Base-by-base conservation (phyloP, 2,329 filamentous ascomycete genomes). In the Nemania bipapillata region DNA sequence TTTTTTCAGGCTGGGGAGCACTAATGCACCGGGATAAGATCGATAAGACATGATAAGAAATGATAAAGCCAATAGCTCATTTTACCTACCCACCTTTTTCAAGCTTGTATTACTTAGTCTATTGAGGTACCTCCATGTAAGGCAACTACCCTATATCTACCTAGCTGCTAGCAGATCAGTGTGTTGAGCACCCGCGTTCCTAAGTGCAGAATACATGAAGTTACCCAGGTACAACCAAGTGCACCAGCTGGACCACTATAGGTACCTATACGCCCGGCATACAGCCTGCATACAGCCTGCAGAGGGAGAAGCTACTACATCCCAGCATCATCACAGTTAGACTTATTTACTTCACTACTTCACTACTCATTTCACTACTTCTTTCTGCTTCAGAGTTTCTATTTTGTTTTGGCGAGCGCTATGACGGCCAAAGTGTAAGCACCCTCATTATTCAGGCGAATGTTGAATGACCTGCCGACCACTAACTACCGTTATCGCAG, bases 401-500 rank as follows among this genome's bases (percentile, higher is more conserved):
- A 55, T 37, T 17, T 35, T 35, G 54, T 17, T 47, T 59, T 69
- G 63, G 50, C 62, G n/a, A 66, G 74, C n/a, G n/a, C 65, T 28
- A 86, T 86, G 84, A 82, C 82, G 72, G 80, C 83, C 52, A 86
- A 86, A 75, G 81, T 86, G 84, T 86, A 77, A 75, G 82, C 70
- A 0, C 22, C 26, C 17, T 26, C 6, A 30, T 45, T 17, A 32
- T n/a, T n/a, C 11, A 57, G 4, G 4, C 35, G 60, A 72, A 63
- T 75, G 53, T 74, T 59, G 35, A 26, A 12, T 22, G 8, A 53
- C 20, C 15, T 49, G 11, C 22, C 58, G 40, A 26, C 28, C 47
- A 32, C 61, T 70, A 61, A 71, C 32, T 12, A 26, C 28, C 15
- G 11, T 35, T 35, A 4, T 26, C 35, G 35, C 70, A 93, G 91